phyloP scores from a whole-genome alignment of 352 stramenopile genomes.

The Phytophthora cactorum region DNA sequence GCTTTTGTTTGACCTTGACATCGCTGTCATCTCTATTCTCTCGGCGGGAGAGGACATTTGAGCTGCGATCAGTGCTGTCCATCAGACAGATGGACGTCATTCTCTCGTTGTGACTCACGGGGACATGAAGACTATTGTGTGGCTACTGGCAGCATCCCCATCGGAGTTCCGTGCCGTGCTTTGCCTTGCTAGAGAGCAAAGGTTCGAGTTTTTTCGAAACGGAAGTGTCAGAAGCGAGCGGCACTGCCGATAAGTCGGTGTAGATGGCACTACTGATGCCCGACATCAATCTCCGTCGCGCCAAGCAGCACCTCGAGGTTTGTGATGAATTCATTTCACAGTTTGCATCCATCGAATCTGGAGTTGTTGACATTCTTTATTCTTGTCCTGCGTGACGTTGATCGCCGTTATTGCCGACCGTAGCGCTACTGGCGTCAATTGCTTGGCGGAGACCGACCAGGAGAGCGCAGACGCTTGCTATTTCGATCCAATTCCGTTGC shows the following conservation, averaged over 20 bases:
- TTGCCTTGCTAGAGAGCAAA: conserved; percentile 11
- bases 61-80: background rate
- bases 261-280: conserved; percentile 69
- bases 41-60: conserved; percentile 15
- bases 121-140: conserved; percentile 16
- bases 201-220: conserved; percentile 22
- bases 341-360: background rate
- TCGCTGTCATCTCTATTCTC: background rate
- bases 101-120: conserved; percentile 26
- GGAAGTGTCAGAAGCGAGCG: conserved; percentile 3
- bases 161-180: conserved; percentile 22
- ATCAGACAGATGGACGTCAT: conserved; percentile 22
- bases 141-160: conserved; percentile 22
- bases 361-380: conserved; percentile 1
- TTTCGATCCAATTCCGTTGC: conserved; percentile 36
- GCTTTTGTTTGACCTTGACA: conserved; percentile 2
- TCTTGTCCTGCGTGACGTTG: conserved; percentile 8
- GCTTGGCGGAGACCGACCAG: conserved; percentile 25
- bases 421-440: conserved; percentile 55
- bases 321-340: conserved; percentile 9
- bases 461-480: conserved; percentile 20
- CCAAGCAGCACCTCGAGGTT: conserved; percentile 64
- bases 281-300: conserved; percentile 72
- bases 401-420: conserved; percentile 1
- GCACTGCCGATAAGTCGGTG: conserved; percentile 17